These are phyloP conservation scores for Penicillium egyptiacum DNA, from an alignment of 495 filamentous ascomycete genomes.

Conservation along the genomic window DNA sequence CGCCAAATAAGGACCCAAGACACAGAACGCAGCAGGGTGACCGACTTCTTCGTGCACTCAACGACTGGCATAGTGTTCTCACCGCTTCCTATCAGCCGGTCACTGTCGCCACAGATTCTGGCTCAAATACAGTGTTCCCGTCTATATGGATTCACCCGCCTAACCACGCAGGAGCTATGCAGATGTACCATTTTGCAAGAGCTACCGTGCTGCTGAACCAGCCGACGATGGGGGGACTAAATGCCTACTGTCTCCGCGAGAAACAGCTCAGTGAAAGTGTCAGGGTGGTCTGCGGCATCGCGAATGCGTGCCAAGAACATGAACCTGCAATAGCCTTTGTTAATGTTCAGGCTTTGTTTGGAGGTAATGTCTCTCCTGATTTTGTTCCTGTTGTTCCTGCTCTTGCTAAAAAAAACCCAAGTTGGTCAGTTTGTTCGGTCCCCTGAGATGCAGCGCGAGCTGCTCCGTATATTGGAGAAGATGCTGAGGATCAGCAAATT, in stretches of 20 bases:
- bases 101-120: too few species aligned
- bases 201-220: constrained; percentile 31
- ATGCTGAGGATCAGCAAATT: too few species aligned
- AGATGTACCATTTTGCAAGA: constrained; percentile 31
- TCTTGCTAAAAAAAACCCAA: too few species aligned
- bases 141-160: constrained; percentile 36
- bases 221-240: constrained; percentile 26
- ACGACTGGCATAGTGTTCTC: constrained; percentile 32
- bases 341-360: too few species aligned
- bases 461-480: too few species aligned
- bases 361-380: too few species aligned
- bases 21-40: constrained; percentile 20
- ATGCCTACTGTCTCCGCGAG: constrained; percentile 23
- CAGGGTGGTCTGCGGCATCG: constrained; percentile 20
- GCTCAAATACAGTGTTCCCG: constrained; percentile 21
- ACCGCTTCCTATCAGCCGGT: constrained; percentile 17
- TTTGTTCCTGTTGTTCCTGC: too few species aligned
- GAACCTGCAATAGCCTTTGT: too few species aligned
- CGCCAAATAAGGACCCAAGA: constrained; percentile 4
- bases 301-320: not conserved
- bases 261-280: constrained; percentile 12
- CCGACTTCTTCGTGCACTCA: constrained; percentile 22
- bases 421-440: too few species aligned
- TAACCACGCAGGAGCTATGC: constrained; percentile 28
- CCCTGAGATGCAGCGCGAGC: too few species aligned